Base-by-base conservation (phyloP, 1,284 basidiomycete genomes). In the Heterobasidion annosum region DNA sequence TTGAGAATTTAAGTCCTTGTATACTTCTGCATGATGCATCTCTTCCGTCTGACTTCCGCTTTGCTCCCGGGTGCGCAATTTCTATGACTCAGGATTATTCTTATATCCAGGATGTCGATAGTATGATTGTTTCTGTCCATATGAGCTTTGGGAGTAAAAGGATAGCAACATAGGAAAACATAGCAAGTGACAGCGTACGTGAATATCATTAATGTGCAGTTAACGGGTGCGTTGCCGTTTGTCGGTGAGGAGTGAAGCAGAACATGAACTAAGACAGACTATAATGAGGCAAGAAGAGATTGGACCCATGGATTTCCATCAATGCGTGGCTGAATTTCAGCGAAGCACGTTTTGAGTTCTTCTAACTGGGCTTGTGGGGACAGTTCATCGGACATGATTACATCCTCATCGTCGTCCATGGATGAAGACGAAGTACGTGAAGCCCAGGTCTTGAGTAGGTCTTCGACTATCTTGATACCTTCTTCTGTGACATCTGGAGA, bases 401-500 rank as follows among this genome's bases (percentile, higher is more conserved):
- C 66, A 54, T 85, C 83, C 51, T 82, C 84, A 10, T 69, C 76
- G 33, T 75, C 74, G 33, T 75, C 74, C 37, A 18, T 43, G 5
- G 16, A 48, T 32, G 52, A 18, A 34, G 18, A 60, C 3, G 69
- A 58, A 0, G 69, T 64, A 15, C 68, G 64, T 7, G 74, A 68
- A 2, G 82, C 78, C 90, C 93, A 96, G n/a, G 77, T 72, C 32
- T 75, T 73, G 49, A 98, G 78, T 61, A 98, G 79, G 34, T 88
- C 78, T 63, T 94, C 84, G 56, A 98, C 81, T 19, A 96, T 77
- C 53, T 78, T 72, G 8, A 93, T 85, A 1, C 95, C 95, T 60
- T 88, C 81, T 51, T 91, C 84, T 2, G 80, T 82, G 51, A 86
- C 78, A 15, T 83, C 78, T 37, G 81, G 69, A 13, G 83, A 68